Conservation (phyloP, 2,329 filamentous ascomycete genomes). For the Exophiala sp. region DNA sequence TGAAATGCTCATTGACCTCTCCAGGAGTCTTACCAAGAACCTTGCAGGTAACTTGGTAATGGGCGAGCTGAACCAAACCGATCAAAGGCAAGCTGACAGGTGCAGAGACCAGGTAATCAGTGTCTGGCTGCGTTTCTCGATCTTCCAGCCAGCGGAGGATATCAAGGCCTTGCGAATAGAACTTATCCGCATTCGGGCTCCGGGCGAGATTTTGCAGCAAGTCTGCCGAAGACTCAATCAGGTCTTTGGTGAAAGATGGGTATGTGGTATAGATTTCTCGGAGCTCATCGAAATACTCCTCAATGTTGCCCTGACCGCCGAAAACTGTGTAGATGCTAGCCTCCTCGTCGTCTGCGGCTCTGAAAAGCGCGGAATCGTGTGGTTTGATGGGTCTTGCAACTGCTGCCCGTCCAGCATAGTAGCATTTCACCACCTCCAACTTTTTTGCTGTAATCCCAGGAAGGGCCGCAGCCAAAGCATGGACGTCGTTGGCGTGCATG, state of each 20-base stretch:
- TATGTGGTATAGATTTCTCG: slow-evolving; percentile 88
- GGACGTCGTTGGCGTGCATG: slow-evolving; percentile 91
- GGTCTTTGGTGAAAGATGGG: slow-evolving; percentile 79
- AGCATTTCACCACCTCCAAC: slow-evolving; percentile 78
- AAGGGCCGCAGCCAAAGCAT: slow-evolving; percentile 76
- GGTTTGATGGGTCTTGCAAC: slow-evolving; percentile 80
- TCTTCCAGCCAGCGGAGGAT: slow-evolving; percentile 89
- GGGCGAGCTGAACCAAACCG: slow-evolving; percentile 88
- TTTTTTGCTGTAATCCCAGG: slow-evolving; percentile 93
- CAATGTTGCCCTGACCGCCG: slow-evolving; percentile 95
- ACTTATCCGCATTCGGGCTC: slow-evolving; percentile 82
- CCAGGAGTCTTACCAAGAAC: slow-evolving; percentile 84
- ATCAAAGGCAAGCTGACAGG: slow-evolving; percentile 95
- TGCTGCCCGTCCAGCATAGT: slow-evolving; percentile 82
- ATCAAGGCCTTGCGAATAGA: slow-evolving; percentile 95
- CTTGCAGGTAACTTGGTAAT: slow-evolving; percentile 92
- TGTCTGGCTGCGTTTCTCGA: slow-evolving; percentile 81
- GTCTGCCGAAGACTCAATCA: slow-evolving; percentile 74
- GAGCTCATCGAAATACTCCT: slow-evolving; percentile 98
- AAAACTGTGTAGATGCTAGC: slow-evolving; percentile 91
- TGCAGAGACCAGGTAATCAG: slow-evolving; percentile 88
- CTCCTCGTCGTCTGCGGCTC: slow-evolving; percentile 75
- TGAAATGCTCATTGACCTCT: slow-evolving; percentile 74
- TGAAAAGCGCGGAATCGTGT: slow-evolving; percentile 86
- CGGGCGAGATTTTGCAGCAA: slow-evolving; percentile 79